Evolutionary conservation across 2,329 filamentous ascomycete species (phyloP).

Genomic region (Lizonia empirigonia): DNA sequence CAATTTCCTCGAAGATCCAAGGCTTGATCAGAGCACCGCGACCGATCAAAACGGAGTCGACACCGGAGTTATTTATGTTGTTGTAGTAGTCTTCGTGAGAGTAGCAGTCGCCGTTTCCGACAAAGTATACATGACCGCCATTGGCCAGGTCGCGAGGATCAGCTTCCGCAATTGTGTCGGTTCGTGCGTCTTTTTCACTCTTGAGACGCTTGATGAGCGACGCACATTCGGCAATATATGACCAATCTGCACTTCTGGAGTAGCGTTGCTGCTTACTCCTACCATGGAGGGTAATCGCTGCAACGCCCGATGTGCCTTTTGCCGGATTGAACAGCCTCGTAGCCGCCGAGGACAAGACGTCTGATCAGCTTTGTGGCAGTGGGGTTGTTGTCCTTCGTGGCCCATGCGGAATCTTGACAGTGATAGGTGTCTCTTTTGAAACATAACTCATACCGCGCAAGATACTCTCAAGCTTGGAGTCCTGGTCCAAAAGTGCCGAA

Average conservation of each 20-base stretch:
- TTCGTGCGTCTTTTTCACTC: slow-evolving; percentile 65
- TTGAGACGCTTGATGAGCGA: slow-evolving; percentile 83
- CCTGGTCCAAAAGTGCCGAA: slow-evolving; percentile 87
- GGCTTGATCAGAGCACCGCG: slow-evolving; percentile 96
- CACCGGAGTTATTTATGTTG: slow-evolving; percentile 75
- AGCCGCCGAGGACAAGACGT: slow-evolving; percentile 77
- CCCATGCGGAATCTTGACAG: slow-evolving; percentile 94
- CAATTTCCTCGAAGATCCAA: slow-evolving; percentile 98
- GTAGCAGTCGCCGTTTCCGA: slow-evolving; percentile 96
- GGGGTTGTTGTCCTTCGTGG: slow-evolving; percentile 76
- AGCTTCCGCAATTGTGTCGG: slow-evolving; percentile 78
- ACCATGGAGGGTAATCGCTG: slow-evolving; percentile 94
- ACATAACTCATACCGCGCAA: slow-evolving; percentile 95
- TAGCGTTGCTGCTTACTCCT: slow-evolving; percentile 94
- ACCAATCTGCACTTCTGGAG: slow-evolving; percentile 90
- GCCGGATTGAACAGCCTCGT: slow-evolving; percentile 68
- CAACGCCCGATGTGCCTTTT: slow-evolving; percentile 73
- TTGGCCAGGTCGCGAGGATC: slow-evolving; percentile 75
- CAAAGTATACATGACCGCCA: slow-evolving; percentile 79
- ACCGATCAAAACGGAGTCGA: slow-evolving; percentile 97
- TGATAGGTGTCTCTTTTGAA: slow-evolving; percentile 88
- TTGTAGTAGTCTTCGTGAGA: slow-evolving; percentile 87
- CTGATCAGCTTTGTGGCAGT: slow-evolving; percentile 82
- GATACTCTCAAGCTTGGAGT: slow-evolving; percentile 89
- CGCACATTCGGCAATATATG: slow-evolving; percentile 89